A percentile compares a stretch with the other conserved stretches of the same genome.
phyloP scores from a whole-genome alignment of 768 basidiomycete species.

The Tephrocybe rancida region DNA sequence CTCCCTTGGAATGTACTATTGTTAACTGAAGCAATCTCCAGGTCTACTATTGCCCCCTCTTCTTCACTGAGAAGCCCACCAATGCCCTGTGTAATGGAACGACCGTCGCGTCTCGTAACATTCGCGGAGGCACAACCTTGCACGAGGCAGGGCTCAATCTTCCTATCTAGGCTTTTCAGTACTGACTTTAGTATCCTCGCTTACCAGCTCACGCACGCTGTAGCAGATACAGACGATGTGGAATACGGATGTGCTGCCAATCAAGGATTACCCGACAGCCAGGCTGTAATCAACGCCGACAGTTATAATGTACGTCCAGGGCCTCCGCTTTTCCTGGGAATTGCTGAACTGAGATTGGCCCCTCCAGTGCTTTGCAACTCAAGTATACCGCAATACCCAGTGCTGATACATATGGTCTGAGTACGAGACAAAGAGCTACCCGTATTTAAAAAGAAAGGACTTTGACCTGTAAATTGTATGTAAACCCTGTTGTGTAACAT shows the following conservation, averaged over 20 bases:
- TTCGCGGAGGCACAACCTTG: slow-evolving; percentile 47
- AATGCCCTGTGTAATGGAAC: slow-evolving; percentile 41
- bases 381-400: slow-evolving; percentile 39
- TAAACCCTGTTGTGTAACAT: too few species aligned
- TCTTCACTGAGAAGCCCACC: slow-evolving; percentile 45
- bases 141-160: slow-evolving; percentile 33
- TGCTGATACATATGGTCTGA: too few species aligned
- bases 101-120: slow-evolving; percentile 42
- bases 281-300: slow-evolving; percentile 40
- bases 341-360: not conserved
- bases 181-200: not conserved
- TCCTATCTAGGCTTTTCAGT: not conserved
- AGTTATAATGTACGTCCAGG: slow-evolving; percentile 41
- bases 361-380: slow-evolving; percentile 39
- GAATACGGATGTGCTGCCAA: slow-evolving; percentile 41
- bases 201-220: slow-evolving; percentile 40
- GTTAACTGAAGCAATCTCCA: slow-evolving; percentile 8
- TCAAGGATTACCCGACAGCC: slow-evolving; percentile 35
- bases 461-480: too few species aligned
- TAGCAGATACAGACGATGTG: slow-evolving; percentile 39
- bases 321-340: too few species aligned
- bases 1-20: not conserved
- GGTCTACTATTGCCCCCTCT: slow-evolving; percentile 49
- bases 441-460: slow-evolving; percentile 8
- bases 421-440: too few species aligned